These are phyloP conservation scores for Sequoiadendron giganteum DNA, from an alignment of 75 land plant genomes.

Conservation along the genomic window DNA sequence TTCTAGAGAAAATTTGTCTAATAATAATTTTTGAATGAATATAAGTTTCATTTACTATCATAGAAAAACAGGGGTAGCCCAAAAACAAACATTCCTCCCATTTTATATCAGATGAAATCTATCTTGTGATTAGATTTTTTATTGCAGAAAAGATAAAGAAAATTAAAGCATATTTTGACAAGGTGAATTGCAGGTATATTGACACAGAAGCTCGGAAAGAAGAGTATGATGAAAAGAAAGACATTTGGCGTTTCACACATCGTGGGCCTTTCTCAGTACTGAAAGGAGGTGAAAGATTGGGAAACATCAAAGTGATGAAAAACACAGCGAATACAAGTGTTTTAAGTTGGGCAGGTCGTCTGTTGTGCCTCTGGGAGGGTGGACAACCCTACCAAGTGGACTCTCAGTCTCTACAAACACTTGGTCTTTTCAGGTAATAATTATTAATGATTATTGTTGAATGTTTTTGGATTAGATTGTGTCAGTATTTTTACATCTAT, in stretches of 20 bases:
- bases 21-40: no score
- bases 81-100: no score
- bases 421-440: slow-evolving; percentile 37
- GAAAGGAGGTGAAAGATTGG: slow-evolving; percentile 46
- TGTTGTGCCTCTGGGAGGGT: slow-evolving; percentile 85
- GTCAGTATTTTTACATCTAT: no score
- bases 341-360: slow-evolving; percentile 55
- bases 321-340: slow-evolving; percentile 86
- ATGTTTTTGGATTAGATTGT: no score
- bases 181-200: slow-evolving; percentile 29
- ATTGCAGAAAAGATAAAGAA: not conserved
- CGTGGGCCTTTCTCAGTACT: slow-evolving; percentile 85
- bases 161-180: not conserved
- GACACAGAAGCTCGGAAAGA: slow-evolving; percentile 60
- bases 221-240: slow-evolving; percentile 40
- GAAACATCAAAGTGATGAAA: slow-evolving; percentile 83
- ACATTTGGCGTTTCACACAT: slow-evolving; percentile 69
- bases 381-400: slow-evolving; percentile 74
- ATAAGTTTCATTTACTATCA: no score
- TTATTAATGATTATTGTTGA: not conserved
- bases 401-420: slow-evolving; percentile 46
- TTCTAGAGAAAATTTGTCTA: no score
- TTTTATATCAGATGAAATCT: not conserved
- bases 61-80: no score
- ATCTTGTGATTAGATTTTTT: not conserved